Evolutionary conservation across 192 early-diverging fungal species (phyloP), one percentile per base, ranked within the genome.

Genomic region (Coemansia sp.): DNA sequence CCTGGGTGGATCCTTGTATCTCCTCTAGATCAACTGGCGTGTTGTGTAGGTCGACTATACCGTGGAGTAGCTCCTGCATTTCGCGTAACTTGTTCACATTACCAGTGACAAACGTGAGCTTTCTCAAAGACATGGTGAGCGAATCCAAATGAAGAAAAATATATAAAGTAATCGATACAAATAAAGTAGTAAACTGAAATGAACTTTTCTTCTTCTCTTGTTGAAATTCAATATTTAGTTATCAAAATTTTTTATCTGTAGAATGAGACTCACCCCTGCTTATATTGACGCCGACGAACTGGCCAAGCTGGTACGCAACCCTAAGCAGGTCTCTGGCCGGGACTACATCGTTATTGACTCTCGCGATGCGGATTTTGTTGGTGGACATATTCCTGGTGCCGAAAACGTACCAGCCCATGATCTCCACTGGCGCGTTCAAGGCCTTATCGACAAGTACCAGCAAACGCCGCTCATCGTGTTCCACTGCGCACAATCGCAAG

Each of bases 21-120:
- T 99, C 97, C n/a, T 92, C 90, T 53, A 99, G 77, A 72, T 99
- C 95, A 8, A 96, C 72, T 8, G 84, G 87, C 28, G 86, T 85
- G 57, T 86, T 88, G 40, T 84, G 84, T 28, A 99, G 78, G 57
- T 88, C 78, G 37, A 97, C 81, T 39, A 80, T 73, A 19, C 77
- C 76, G 23, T 74, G 72, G 16, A 99, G 88, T 66, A 99, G 95
- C 17, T 83, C 86, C 63, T 91, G 91, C 49, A 95, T 93, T 78
- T 99, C 97, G 14, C 76, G 77, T 59, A 99, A 87, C 78, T 99
- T 99, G 85, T 99, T 94, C 67, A 89, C 88, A 88, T 99, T 99
- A 66, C 97, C 97, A 37, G 94, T 96, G 11, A 97, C 95, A 84
- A 97, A 97, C 14, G 89, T 89, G 32, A 90, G 73, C 63, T 75